A percentile compares a stretch with the other conserved stretches of the same genome.
Evolutionary conservation across 2,329 filamentous ascomycete genomes (phyloP).

Genomic region (Cryoendolithus antarcticus): DNA sequence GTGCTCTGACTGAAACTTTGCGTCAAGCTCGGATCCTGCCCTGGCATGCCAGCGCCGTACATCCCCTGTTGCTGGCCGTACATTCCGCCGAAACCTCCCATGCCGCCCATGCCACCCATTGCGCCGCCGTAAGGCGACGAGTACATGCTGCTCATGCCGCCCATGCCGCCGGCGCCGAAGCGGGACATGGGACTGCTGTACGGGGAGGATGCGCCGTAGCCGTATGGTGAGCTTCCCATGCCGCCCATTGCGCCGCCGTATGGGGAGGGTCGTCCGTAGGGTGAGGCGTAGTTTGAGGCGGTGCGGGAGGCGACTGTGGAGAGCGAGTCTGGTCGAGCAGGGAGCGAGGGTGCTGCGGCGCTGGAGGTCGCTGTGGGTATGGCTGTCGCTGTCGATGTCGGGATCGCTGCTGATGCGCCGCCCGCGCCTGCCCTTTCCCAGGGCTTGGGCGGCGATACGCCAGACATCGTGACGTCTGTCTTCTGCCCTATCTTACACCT

Average conservation of each 20-base stretch:
- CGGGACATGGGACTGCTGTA: neutral
- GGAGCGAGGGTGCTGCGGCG: conserved; percentile 53
- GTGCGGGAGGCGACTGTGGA: conserved; percentile 75
- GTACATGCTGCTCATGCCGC: conserved; percentile 21
- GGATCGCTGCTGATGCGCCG: conserved; percentile 28
- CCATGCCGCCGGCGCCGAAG: conserved; percentile 7
- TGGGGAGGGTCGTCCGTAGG: conserved; percentile 27
- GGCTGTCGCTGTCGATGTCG: conserved; percentile 32
- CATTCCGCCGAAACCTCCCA: conserved; percentile 20
- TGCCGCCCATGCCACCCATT: conserved; percentile 22
- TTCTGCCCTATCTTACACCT: conserved; percentile 1
- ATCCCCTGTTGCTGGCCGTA: conserved; percentile 36
- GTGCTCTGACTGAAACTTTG: conserved; percentile 91
- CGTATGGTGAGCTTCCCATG: conserved; percentile 34
- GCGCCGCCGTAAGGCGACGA: conserved; percentile 13
- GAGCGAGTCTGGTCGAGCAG: conserved; percentile 68
- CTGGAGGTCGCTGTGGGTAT: conserved; percentile 30
- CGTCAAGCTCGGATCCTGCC: conserved; percentile 89
- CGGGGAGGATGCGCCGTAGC: conserved; percentile 5
- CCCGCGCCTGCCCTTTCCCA: conserved; percentile 74
- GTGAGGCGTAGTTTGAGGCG: conserved; percentile 61
- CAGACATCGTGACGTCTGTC: conserved; percentile 4
- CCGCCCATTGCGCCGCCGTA: conserved; percentile 29
- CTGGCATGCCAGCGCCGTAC: conserved; percentile 46
- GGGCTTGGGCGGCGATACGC: conserved; percentile 76